Conservation (phyloP, 2,329 filamentous ascomycete genomes). For the Diaporthe ilicicola region DNA sequence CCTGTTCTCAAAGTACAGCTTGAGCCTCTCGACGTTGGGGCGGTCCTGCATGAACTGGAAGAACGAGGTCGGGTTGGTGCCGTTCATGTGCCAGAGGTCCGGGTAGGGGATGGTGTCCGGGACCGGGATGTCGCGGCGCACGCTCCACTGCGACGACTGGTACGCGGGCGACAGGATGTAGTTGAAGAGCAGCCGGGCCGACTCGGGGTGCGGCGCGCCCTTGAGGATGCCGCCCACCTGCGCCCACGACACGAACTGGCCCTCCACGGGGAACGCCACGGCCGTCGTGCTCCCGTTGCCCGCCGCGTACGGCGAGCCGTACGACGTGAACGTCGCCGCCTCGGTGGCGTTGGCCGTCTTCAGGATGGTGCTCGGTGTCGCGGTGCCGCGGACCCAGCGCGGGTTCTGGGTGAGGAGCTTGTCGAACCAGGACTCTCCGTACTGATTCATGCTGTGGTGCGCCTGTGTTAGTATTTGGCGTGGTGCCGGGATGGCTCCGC, state of each 20-base stretch:
- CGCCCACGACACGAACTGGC: conserved; percentile 56
- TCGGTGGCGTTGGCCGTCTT: conserved; percentile 39
- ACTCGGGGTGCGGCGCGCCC: conserved; percentile 57
- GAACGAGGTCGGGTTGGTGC: conserved; percentile 50
- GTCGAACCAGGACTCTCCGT: conserved; percentile 58
- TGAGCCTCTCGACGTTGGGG: conserved; percentile 49
- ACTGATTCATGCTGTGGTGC: conserved; percentile 45
- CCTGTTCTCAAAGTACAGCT: conserved; percentile 51
- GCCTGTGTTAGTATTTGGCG: neutral
- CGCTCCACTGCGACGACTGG: conserved; percentile 40
- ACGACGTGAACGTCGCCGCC: conserved; percentile 46
- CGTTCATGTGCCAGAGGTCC: conserved; percentile 41
- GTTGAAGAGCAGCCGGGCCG: conserved; percentile 58
- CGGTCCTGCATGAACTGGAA: conserved; percentile 52
- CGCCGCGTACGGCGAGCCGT: conserved; percentile 32
- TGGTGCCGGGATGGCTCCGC: too few relatives aligned
- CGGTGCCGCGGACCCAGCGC: conserved; percentile 61
- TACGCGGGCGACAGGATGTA: conserved; percentile 37
- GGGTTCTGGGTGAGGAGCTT: conserved; percentile 56
- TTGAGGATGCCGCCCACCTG: conserved; percentile 58
- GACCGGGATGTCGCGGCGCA: conserved; percentile 44
- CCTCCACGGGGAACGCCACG: conserved; percentile 44
- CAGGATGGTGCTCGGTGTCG: conserved; percentile 50
- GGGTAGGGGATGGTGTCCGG: conserved; percentile 39
- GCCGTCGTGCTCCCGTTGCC: conserved; percentile 34